Evolutionary conservation across 1,139 yeast genomes (phyloP), one percentile per base, ranked within the genome.

Genomic region (Candida buenavistaensis): DNA sequence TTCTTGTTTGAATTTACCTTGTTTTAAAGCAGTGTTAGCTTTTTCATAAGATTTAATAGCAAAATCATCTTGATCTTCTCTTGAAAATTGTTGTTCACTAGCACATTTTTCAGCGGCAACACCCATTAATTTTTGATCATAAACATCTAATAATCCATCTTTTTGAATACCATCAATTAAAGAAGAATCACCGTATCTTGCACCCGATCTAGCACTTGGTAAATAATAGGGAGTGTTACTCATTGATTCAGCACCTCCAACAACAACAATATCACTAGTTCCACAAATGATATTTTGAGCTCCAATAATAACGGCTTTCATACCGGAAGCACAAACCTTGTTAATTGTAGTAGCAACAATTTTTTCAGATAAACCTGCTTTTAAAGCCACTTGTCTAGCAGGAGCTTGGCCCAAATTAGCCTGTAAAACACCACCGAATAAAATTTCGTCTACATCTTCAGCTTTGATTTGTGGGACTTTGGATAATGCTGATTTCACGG

Each of bases 201-300:
- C 81, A 49, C 97, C 97, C 32, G 72, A 57, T 68, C 98, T 84
- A 30, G 90, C 90, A 40, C 78, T 57, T 41, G 96, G 96, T 40
- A 88, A 57, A 62, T 92, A 92, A 74, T 92, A 92, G 40, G 98
- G 98, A 28, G 90, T 80, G 59, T 92, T 92, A 45, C 96, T 75
- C 98, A 92, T 92, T 43, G 96, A 84, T 68, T 92, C 98, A 45
- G 96, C 94, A 55, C 98, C 98, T 51, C 97, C 98, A 34, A 92
- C 95, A 50, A 92, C 85, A 30, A 90, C 95, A 47, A 92, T 81
- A 54, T 89, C 97, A 37, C 96, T 95, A 47, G 78, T 74, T 36
- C 97, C 97, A 49, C 95, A 78, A 55, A 85, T 65, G 54, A 92
- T 90, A 43, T 92, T 68, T 68, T 90, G 97, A 31, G 97, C 92